Evolutionary conservation across 2,329 filamentous ascomycete species (phyloP), one percentile per base, ranked within the genome.

Genomic region (Paecilomyces sp.): DNA sequence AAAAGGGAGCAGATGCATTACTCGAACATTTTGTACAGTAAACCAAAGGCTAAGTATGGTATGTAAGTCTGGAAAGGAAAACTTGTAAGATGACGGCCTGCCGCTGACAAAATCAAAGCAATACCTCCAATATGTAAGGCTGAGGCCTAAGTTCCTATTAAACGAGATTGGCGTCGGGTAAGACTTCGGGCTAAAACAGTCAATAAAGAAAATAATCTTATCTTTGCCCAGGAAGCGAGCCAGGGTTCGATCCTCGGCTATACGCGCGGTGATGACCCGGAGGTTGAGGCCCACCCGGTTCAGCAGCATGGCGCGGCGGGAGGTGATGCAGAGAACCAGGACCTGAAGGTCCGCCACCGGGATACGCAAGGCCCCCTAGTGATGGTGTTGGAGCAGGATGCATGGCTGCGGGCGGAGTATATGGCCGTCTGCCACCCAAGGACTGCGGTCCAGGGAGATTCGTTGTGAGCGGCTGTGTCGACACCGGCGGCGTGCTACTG

Each of bases 351-450:
- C 66, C 66, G 52, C 66, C 61, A 4, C 67, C 65, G 5, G 67
- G 68, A 63, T 75, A 75, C 18, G 64, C 65, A 58, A 75, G 58
- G 24, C 71, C 67, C 11, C 67, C 59, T 34, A 65, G 22, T 8
- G 62, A 56, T 13, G 62, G 54, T 28, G 59, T 47, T 54, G 67
- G 66, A 55, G 66, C 68, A 13, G 69, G 70, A 52, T 72, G 68
- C 54, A 76, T 52, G 18, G 66, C 65, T 5, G 73, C 64, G 0
- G 74, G 74, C n/a, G 76, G 76, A 2, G 74, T 77, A 58, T 73
- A 77, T 8, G 76, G 72, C 41, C 75, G 70, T 13, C 67, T 71
- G 25, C 76, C 66, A 13, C 62, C 63, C 36, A 71, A 64, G 28
- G 68, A 58, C 33, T 66, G 67, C 25, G 67, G 66, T 57, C 68